phyloP scores from a whole-genome alignment of 2,329 filamentous ascomycete genomes.

The Venturia nashicola region DNA sequence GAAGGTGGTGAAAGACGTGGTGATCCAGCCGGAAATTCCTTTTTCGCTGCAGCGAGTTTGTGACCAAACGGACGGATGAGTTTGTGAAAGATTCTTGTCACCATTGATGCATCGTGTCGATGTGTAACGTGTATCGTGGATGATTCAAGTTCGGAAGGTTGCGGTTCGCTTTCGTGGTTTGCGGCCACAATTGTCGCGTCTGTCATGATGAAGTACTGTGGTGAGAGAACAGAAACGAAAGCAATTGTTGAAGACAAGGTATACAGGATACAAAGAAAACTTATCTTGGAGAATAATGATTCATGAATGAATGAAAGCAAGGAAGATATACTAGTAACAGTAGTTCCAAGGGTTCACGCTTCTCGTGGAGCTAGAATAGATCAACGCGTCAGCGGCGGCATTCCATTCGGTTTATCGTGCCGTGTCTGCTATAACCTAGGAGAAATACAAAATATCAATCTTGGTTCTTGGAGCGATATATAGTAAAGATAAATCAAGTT shows the following conservation, averaged over 20 bases:
- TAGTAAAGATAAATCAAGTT: no score
- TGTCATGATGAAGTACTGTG: not conserved
- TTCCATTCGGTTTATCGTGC: not conserved
- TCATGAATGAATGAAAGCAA: not conserved
- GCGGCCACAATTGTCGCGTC: not conserved
- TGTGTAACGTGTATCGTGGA: conserved; percentile 20
- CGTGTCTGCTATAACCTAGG: no score
- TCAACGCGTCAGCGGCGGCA: not conserved
- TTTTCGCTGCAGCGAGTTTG: conserved; percentile 22
- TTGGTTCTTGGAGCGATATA: no score
- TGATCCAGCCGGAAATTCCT: conserved; percentile 25
- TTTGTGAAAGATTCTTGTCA: conserved; percentile 25
- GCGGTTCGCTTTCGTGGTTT: not conserved
- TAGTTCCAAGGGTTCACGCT: not conserved
- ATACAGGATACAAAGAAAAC: not conserved
- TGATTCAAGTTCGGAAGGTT: not conserved
- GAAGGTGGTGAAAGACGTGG: conserved; percentile 25
- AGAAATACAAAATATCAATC: no score
- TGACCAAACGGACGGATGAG: conserved; percentile 25
- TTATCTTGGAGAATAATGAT: no score
- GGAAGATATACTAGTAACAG: no score
- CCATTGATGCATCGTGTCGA: conserved; percentile 23
- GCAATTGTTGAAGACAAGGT: not conserved
- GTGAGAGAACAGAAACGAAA: not conserved
- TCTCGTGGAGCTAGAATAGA: not conserved